Evolutionary conservation across 1,284 basidiomycete genomes (phyloP), one percentile per base, ranked within the genome.

Genomic region (Microbotryum scabiosae): DNA sequence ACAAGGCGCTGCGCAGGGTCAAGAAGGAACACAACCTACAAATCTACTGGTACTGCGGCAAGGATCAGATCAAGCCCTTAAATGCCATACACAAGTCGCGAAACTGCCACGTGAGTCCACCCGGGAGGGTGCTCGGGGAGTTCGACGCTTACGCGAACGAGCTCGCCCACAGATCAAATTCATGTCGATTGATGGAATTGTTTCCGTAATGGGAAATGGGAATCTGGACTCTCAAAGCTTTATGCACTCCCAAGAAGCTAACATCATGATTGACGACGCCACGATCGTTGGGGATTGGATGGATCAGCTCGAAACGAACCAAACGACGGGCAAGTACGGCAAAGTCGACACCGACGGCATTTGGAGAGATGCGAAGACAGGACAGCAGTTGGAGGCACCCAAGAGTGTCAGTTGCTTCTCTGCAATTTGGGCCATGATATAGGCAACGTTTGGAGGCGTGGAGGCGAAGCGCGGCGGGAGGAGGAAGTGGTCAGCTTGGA

Each of bases 211-310:
- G 77, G 86, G 87, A 5, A 84, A 81, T 60, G 84, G 84, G 9
- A 85, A 85, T 70, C 82, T 83, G 67, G 84, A 84, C 67, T 82
- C 81, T n/a, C 85, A 87, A 72, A 82, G 81, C 20, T 87, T 86
- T 84, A 88, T 82, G 78, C 87, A 89, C 74, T 84, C 82, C 47
- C 84, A 86, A 67, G 87, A 89, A 72, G 81, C 85, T 70, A 88
- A 89, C 72, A 78, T 87, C 60, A 82, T 89, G 80, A 78, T 88
- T 54, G 86, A 89, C 73, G 82, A 78, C 25, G 71, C 78, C 36
- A 76, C 79, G 61, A 78, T 86, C 56, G 82, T 85, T 48, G 69
- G 73, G 45, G 84, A 85, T 66, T 85, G 86, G 83, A 79, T 82
- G 73, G 79, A 81, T 51, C 82, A 81, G 2, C 77, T 88, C 21